A percentile compares a stretch with the other conserved stretches of the same genome.
These are phyloP conservation scores for Vickermania ingenoplastis DNA, from an alignment of 208 protist species.

Conservation along the genomic window DNA sequence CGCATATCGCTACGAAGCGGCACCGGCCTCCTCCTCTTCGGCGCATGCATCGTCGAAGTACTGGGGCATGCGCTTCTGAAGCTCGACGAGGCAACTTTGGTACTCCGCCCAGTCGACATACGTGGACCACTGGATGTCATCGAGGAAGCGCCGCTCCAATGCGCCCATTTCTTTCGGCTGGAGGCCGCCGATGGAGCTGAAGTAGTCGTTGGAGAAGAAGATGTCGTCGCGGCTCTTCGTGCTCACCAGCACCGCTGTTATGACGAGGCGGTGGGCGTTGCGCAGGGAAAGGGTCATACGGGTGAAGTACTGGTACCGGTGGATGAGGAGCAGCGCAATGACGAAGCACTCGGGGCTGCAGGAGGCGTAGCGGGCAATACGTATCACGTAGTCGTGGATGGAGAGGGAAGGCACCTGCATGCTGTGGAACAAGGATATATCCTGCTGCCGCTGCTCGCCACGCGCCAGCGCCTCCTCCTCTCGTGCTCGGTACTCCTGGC, in stretches of 20 bases:
- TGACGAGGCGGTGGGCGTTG: slow-evolving; percentile 69
- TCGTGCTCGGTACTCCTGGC: slow-evolving; percentile 6
- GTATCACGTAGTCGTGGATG: slow-evolving; percentile 78
- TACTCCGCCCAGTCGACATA: slow-evolving; percentile 65
- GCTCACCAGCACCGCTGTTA: slow-evolving; percentile 56
- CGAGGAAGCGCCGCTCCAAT: slow-evolving; percentile 66
- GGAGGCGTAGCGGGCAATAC: slow-evolving; percentile 85
- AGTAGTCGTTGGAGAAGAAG: slow-evolving; percentile 80
- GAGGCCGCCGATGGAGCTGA: slow-evolving; percentile 71
- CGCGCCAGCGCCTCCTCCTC: slow-evolving; percentile 10
- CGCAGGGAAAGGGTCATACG: slow-evolving; percentile 43
- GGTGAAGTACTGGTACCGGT: slow-evolving; percentile 64
- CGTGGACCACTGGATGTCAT: slow-evolving; percentile 48
- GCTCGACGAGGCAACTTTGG: slow-evolving; percentile 25
- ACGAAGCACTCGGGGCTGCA: slow-evolving; percentile 90
- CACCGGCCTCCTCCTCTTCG: too few relatives aligned
- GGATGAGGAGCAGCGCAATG: slow-evolving; percentile 84
- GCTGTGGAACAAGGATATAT: slow-evolving; percentile 58
- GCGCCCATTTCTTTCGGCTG: slow-evolving; percentile 44
- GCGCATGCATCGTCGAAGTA: too few relatives aligned
- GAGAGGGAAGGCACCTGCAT: slow-evolving; percentile 71
- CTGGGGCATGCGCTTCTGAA: slow-evolving; percentile 18
- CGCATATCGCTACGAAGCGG: too few relatives aligned
- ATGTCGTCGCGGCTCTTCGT: slow-evolving; percentile 78
- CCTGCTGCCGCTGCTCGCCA: background rate